Evolutionary conservation across 495 filamentous ascomycete genomes (phyloP).

Genomic region (Neurospora pannonica): DNA sequence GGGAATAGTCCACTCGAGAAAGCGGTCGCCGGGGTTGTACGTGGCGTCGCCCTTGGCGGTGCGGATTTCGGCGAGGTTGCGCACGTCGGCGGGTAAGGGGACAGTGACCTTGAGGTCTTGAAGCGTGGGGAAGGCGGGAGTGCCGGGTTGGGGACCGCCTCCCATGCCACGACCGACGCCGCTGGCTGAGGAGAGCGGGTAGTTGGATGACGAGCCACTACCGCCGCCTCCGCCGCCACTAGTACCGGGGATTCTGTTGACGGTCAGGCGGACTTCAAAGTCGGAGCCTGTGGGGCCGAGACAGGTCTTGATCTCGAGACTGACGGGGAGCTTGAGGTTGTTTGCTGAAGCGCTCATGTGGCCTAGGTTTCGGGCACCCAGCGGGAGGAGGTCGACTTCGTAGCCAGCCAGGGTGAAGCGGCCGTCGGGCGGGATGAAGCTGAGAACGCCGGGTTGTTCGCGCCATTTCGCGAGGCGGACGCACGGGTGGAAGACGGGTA

Average conservation of each 20-base stretch:
- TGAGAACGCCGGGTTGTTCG: constrained; percentile 78
- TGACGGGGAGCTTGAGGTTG: constrained; percentile 71
- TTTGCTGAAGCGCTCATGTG: constrained; percentile 26
- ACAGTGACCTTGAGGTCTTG: constrained; percentile 76
- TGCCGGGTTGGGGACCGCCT: constrained; percentile 28
- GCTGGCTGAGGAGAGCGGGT: neutral
- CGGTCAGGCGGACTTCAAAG: constrained; percentile 76
- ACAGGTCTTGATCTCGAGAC: constrained; percentile 69
- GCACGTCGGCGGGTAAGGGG: constrained; percentile 69
- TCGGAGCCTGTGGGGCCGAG: constrained; percentile 66
- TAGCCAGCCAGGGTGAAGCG: constrained; percentile 92
- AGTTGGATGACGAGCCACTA: neutral
- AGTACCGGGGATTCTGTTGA: constrained; percentile 54
- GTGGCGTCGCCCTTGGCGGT: constrained; percentile 77
- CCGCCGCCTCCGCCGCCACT: constrained; percentile 28
- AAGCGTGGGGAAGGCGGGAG: constrained; percentile 49
- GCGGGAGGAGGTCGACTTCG: constrained; percentile 81
- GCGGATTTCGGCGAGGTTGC: constrained; percentile 78
- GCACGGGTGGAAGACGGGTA: constrained; percentile 96
- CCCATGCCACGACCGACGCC: constrained; percentile 18
- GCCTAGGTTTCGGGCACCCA: constrained; percentile 32
- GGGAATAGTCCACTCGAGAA: constrained; percentile 77
- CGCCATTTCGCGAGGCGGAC: constrained; percentile 80
- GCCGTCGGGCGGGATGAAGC: constrained; percentile 92
- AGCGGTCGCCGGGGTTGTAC: constrained; percentile 59